A percentile compares a stretch with the other conserved stretches of the same genome.
Conservation (phyloP, 1,139 yeast genomes). For the Kluyveromyces sp. region DNA sequence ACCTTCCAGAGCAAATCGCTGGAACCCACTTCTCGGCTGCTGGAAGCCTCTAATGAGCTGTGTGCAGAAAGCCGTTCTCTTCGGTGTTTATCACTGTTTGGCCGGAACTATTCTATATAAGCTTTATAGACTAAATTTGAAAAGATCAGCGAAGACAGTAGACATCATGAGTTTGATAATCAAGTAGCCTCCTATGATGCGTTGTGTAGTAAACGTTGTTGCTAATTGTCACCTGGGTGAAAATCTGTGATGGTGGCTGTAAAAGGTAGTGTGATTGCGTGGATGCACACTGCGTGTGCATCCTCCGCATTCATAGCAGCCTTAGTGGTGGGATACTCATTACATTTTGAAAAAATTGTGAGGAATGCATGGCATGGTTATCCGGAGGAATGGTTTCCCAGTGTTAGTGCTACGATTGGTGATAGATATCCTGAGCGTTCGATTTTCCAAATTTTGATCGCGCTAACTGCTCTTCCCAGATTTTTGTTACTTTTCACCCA, state of each 20-base stretch:
- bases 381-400: constrained; percentile 98
- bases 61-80: too few species aligned
- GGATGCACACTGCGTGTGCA: constrained; percentile 68
- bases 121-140: too few species aligned
- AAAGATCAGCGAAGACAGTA: too few species aligned
- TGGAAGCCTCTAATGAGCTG: too few species aligned
- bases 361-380: constrained; percentile 79
- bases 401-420: constrained; percentile 94
- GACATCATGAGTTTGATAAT: too few species aligned
- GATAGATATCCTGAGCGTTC: constrained; percentile 95
- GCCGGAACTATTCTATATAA: too few species aligned
- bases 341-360: constrained; percentile 83
- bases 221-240: not conserved
- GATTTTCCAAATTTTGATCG: constrained; percentile 77
- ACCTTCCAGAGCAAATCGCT: too few species aligned
- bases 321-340: constrained; percentile 57
- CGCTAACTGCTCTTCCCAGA: constrained; percentile 76
- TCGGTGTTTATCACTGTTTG: too few species aligned
- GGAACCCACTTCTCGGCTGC: too few species aligned
- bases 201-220: not conserved
- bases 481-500: constrained; percentile 63
- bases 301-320: constrained; percentile 69
- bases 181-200: too few species aligned
- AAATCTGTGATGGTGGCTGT: constrained; percentile 24
- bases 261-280: constrained; percentile 60